Evolutionary conservation across 208 protist genomes (phyloP).

Genomic region (Zelonia costaricensis): DNA sequence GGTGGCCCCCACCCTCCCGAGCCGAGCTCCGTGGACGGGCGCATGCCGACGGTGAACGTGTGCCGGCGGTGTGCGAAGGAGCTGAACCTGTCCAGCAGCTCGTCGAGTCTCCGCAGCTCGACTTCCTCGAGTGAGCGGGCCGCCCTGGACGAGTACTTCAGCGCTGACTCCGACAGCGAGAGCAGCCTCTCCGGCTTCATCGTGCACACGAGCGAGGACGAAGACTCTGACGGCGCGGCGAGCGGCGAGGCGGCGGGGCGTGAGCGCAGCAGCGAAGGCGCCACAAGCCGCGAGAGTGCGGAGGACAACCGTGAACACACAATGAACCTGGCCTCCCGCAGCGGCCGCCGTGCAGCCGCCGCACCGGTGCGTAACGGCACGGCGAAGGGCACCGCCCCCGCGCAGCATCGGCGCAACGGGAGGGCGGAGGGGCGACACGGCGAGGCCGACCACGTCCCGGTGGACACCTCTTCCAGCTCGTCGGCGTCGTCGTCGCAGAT

Average conservation of each 20-base stretch:
- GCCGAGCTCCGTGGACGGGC: slow-evolving; percentile 6
- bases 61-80: slow-evolving; percentile 21
- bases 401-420: too few relatives aligned
- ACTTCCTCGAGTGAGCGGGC: slow-evolving; percentile 73
- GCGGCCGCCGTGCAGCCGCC: too few relatives aligned
- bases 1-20: slow-evolving; percentile 62
- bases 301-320: too few relatives aligned
- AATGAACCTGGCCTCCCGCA: too few relatives aligned
- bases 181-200: slow-evolving; percentile 66
- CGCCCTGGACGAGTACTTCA: slow-evolving; percentile 42
- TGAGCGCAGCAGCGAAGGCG: neutral
- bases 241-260: too few relatives aligned
- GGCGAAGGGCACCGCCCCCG: too few relatives aligned
- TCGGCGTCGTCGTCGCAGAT: neutral
- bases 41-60: slow-evolving; percentile 7
- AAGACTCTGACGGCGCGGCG: slow-evolving; percentile 14
- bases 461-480: neutral
- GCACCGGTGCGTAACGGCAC: too few relatives aligned
- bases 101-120: slow-evolving; percentile 54
- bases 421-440: too few relatives aligned
- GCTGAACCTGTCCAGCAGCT: slow-evolving; percentile 34
- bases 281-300: too few relatives aligned
- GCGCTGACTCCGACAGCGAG: slow-evolving; percentile 32
- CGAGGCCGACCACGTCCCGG: too few relatives aligned
- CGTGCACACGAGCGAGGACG: slow-evolving; percentile 52